A percentile compares a stretch with the other conserved stretches of the same genome.
Evolutionary conservation across 1,284 basidiomycete genomes (phyloP).

Genomic region (Xerocomus minutiporus): DNA sequence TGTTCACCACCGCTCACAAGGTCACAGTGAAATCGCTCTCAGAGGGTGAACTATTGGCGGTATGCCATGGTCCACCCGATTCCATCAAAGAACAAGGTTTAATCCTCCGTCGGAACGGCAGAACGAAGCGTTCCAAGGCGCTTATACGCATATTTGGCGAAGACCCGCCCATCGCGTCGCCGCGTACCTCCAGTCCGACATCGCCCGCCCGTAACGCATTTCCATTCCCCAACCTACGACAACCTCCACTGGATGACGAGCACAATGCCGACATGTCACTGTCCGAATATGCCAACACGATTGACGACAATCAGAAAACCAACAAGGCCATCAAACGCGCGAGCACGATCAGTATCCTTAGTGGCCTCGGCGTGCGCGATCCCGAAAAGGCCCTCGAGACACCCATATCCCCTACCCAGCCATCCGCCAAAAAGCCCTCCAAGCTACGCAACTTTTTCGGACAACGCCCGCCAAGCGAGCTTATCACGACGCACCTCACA

Average conservation of each 20-base stretch:
- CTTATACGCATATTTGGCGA: constrained; percentile 59
- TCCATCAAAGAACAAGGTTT: constrained; percentile 82
- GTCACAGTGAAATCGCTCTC: constrained; percentile 67
- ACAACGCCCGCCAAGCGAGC: constrained; percentile 93
- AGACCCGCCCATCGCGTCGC: constrained; percentile 32
- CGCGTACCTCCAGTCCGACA: constrained; percentile 32
- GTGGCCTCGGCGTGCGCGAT: constrained; percentile 80
- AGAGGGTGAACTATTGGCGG: constrained; percentile 77
- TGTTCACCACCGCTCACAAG: background rate
- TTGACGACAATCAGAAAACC: constrained; percentile 21
- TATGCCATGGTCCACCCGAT: constrained; percentile 82
- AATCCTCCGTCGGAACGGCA: constrained; percentile 56
- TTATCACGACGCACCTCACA: constrained; percentile 93
- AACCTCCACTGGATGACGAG: constrained; percentile 36
- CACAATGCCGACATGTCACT: constrained; percentile 36
- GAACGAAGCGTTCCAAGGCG: constrained; percentile 43
- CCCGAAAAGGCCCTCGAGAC: constrained; percentile 60
- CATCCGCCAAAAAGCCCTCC: constrained; percentile 48
- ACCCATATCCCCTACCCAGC: constrained; percentile 36
- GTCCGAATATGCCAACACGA: constrained; percentile 18
- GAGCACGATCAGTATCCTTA: constrained; percentile 91
- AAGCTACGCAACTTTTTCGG: constrained; percentile 97
- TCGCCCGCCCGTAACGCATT: constrained; percentile 30
- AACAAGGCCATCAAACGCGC: constrained; percentile 83
- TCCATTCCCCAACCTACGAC: constrained; percentile 14